Base-by-base conservation (phyloP, 768 basidiomycete genomes). In the Tricholoma matsutake region DNA sequence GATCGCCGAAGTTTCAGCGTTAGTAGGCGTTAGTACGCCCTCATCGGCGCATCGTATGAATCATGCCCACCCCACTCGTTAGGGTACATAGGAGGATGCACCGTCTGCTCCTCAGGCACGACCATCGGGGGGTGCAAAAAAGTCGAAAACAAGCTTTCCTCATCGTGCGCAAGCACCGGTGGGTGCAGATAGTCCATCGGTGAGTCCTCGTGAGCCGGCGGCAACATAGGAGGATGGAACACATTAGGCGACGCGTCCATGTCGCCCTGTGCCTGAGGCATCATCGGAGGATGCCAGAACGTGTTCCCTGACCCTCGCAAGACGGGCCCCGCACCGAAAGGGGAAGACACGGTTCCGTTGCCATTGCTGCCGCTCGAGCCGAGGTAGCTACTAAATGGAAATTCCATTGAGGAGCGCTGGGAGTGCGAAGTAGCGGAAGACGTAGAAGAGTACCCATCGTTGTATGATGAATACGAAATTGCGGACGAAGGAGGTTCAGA, bases 231-330 rank as follows among this genome's bases (percentile, higher is more conserved):
- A 8, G 89, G 89, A 62, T 91, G 89, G 63, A 86, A 79, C 41
- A 85, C 70, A 18, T 81, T 78, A 1, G 83, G 83, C 3, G 86
- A 86, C 16, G 51, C 14, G 58, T 80, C 56, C 56, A 31, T 45
- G 29, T 45, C 56, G 16, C 41, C 28, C 6, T 31, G 39, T 28
- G 41, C 70, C 63, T 84, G 83, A 4, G 83, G 76, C 65, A 88
- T 79, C 81, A 88, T 87, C 9, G 89, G 87, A 2, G 90, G 89
- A 72, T 92, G 91, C 89, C 89, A 91, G 67, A 89, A 87, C 7
- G 87, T 83, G 63, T 82, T 86, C 0, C 80, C 82, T 5, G 81
- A 82, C 5, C 83, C 85, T 14, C 86, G 76, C 29, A 86, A 73
- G 4, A 82, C 78, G n/a, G 79, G 81, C 41, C 82, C 80, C 39